Evolutionary conservation across 192 early-diverging fungal species (phyloP), one percentile per base, ranked within the genome.

Genomic region (Rhizophagus clarus): DNA sequence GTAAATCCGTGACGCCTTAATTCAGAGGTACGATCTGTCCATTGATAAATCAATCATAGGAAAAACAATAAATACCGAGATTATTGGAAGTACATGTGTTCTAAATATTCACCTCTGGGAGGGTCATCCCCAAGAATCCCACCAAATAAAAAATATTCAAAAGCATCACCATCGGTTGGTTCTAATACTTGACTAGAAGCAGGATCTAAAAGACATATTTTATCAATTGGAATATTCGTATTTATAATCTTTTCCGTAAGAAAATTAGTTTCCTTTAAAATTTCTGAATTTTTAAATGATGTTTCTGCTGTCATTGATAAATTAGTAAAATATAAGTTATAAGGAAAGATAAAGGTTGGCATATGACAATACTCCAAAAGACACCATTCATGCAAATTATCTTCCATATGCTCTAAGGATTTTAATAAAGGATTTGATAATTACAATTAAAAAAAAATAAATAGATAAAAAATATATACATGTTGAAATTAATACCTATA

Each of bases 141-240:
- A 32, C 95, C 95, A 90, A 96, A 96, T 81, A 96, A 81, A 75
- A 94, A 91, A 81, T 89, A 94, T 37, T 92, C 89, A 70, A 88
- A 95, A 11, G 81, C 83, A 14, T 88, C 85, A n/a, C 83, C 92
- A 83, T 95, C 94, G 51, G 85, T 87, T 22, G 93, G 92, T 60
- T 81, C 72, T 37, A 96, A 85, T 17, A 84, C 82, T 76, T 88
- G 76, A 24, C 81, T 83, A 3, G 89, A 88, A 20, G 87, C 62
- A n/a, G 93, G 93, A 83, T 96, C 94, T 31, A 96, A 82, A 28
- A 96, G 84, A 79, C 94, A 88, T 15, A 93, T 88, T 61, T 91
- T 87, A 32, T 85, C 82, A 28, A 87, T 83, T n/a, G 83, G 77
- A 20, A 90, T 84, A 15, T 81, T 82, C 81, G 88, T 82, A 63